phyloP scores from a whole-genome alignment of 495 filamentous ascomycete genomes.

The Aspergillus affinis region DNA sequence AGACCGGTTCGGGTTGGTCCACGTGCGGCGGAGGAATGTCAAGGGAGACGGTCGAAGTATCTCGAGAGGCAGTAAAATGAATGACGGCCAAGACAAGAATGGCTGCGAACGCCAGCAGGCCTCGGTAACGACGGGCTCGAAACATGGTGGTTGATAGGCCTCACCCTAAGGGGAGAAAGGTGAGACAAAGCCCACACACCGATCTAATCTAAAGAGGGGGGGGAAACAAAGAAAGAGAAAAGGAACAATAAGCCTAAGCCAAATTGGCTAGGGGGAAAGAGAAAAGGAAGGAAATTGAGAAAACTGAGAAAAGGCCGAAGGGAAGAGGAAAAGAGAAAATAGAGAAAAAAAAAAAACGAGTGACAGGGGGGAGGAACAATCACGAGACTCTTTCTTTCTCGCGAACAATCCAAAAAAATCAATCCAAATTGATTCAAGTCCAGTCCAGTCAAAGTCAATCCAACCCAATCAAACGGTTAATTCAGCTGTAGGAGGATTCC shows the following conservation, averaged over 20 bases:
- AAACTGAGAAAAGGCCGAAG: constrained; percentile 6
- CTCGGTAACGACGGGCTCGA: constrained; percentile 73
- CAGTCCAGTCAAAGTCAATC: background rate
- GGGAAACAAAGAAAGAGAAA: background rate
- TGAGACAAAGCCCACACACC: background rate
- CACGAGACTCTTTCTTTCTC: background rate
- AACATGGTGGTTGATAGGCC: constrained; percentile 54
- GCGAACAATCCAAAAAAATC: background rate
- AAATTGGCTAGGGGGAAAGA: constrained; percentile 5
- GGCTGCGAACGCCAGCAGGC: constrained; percentile 68
- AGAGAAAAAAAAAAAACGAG: constrained; percentile 2
- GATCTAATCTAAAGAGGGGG: background rate
- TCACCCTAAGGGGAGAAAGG: background rate
- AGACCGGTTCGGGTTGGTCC: constrained; percentile 4
- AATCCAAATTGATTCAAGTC: background rate
- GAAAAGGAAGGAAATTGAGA: constrained; percentile 1
- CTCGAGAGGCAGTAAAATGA: constrained; percentile 53
- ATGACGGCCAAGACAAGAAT: constrained; percentile 63
- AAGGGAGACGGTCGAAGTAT: constrained; percentile 18
- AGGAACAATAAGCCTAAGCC: background rate
- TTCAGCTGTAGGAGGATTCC: background rate
- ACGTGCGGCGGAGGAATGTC: constrained; percentile 16
- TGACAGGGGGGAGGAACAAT: background rate
- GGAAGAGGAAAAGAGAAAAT: background rate
- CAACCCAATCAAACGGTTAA: background rate